These are phyloP conservation scores for Physcia stellaris DNA, from an alignment of 495 filamentous ascomycete genomes.

Conservation along the genomic window DNA sequence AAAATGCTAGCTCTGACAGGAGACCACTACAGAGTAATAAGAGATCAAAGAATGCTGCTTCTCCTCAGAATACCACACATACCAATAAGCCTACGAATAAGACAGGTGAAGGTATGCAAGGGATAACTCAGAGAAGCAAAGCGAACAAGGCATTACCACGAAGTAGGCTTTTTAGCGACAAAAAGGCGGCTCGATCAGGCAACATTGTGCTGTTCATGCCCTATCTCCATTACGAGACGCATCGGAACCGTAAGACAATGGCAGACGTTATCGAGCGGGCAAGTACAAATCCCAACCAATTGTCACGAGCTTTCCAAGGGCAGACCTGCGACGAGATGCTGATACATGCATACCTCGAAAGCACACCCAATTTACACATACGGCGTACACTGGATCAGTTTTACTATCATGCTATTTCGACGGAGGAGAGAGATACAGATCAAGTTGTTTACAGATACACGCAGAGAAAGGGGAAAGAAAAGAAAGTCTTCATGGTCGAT, in stretches of 20 bases:
- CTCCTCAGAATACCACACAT: neutral
- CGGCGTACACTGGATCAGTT: conserved; percentile 59
- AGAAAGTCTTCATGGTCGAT: conserved; percentile 64
- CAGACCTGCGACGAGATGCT: conserved; percentile 45
- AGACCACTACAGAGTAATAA: no score
- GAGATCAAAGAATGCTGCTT: neutral
- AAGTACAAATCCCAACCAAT: conserved; percentile 18
- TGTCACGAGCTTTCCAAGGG: conserved; percentile 16
- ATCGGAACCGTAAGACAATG: conserved; percentile 42
- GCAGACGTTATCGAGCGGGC: conserved; percentile 42
- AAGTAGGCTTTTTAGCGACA: neutral
- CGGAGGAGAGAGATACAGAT: conserved; percentile 47
- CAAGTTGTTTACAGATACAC: conserved; percentile 59
- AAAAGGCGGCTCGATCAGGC: conserved; percentile 16
- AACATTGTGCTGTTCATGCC: conserved; percentile 56
- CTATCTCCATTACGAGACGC: conserved; percentile 55
- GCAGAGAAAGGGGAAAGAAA: conserved; percentile 20
- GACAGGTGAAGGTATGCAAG: conserved; percentile 7
- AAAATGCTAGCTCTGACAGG: no score
- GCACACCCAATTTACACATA: conserved; percentile 44
- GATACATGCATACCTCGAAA: conserved; percentile 45
- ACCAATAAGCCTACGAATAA: conserved; percentile 10
- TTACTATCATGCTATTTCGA: conserved; percentile 60
- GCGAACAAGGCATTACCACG: conserved; percentile 7
- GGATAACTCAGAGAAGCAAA: conserved; percentile 14